phyloP scores from a whole-genome alignment of 257 asterid species.

The Solanum infundibuliforme region DNA sequence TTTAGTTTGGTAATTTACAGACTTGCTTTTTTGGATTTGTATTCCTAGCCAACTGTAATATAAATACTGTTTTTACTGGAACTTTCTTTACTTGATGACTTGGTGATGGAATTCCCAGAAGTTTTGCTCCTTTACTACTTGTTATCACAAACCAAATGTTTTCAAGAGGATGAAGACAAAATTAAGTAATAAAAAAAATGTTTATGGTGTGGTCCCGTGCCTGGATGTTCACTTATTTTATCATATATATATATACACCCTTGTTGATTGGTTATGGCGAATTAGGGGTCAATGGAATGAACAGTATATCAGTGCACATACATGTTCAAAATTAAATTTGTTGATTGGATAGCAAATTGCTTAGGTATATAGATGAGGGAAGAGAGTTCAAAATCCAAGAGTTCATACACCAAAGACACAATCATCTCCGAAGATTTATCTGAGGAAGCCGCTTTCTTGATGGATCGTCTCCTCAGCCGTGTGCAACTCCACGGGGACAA shows the following conservation, averaged over 20 bases:
- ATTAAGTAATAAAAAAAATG: not conserved
- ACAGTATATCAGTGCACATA: not conserved
- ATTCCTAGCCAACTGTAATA: no score
- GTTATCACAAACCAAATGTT: no score
- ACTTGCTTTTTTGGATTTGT: no score
- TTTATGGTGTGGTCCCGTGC: not conserved
- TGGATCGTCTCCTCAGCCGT: slow-evolving; percentile 1
- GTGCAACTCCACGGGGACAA: slow-evolving; percentile 9
- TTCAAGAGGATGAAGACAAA: not conserved
- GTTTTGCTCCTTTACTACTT: not conserved
- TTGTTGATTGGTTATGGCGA: not conserved
- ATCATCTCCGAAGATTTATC: slow-evolving; percentile 11
- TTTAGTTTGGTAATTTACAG: not conserved
- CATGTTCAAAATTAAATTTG: not conserved
- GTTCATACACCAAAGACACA: not conserved
- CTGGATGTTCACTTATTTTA: no score
- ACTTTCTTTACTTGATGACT: not conserved
- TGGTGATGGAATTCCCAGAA: not conserved
- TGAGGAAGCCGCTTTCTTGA: not conserved
- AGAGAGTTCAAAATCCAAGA: not conserved
- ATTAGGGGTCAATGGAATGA: not conserved
- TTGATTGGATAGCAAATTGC: not conserved
- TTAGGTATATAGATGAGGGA: not conserved
- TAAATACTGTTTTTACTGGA: not conserved
- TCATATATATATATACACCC: not conserved